These are phyloP conservation scores for Triticum urartu DNA, from an alignment of 176 grass and related monocot species.

Conservation along the genomic window DNA sequence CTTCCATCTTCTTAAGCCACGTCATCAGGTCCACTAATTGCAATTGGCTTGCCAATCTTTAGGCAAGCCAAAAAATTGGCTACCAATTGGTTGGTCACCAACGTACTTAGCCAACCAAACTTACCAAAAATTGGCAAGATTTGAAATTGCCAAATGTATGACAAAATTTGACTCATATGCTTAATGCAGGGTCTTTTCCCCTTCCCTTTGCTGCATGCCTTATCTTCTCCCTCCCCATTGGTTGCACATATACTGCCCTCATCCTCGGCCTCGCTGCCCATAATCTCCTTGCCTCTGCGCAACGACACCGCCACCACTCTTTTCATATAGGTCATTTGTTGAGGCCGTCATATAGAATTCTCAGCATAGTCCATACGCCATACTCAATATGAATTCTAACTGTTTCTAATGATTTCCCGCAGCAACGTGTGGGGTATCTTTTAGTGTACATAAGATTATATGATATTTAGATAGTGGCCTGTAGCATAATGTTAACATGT, in stretches of 20 bases:
- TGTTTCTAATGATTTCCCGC: neutral
- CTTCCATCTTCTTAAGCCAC: neutral
- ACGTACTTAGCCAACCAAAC: neutral
- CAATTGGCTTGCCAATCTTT: neutral
- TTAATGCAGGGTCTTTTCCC: neutral
- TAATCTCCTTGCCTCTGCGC: neutral
- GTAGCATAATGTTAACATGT: slow-evolving; percentile 26
- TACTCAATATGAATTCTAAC: neutral
- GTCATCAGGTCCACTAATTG: neutral
- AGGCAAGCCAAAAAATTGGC: neutral
- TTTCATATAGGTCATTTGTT: neutral
- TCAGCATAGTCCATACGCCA: neutral
- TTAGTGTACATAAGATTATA: neutral
- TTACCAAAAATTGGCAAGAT: neutral
- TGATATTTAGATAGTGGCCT: neutral
- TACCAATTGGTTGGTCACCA: neutral
- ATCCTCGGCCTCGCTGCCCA: neutral
- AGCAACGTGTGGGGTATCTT: neutral
- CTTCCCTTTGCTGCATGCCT: too few species aligned
- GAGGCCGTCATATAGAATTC: neutral
- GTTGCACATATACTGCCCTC: neutral
- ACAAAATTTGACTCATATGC: neutral
- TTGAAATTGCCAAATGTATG: neutral
- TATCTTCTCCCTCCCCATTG: neutral
- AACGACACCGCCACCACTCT: neutral